Base-by-base conservation (phyloP, 805 yeast species). In the Monosporozyma yasuniensis region DNA sequence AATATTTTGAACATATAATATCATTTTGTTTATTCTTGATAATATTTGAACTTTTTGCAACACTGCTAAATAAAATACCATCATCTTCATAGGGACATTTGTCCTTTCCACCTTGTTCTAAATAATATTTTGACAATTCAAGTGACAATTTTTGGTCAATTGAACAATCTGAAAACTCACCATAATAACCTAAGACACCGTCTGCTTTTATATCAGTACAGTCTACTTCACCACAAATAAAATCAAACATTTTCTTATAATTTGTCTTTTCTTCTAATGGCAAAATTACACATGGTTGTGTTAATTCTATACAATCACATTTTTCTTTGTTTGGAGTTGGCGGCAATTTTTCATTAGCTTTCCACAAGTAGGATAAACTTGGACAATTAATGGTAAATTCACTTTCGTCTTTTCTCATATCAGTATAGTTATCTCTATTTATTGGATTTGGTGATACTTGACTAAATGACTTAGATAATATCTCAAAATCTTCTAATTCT, bases 121-220 rank as follows among this genome's bases (percentile, higher is more conserved):
- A 81, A 48, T 76, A 84, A 64, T 82, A 73, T 53, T 74, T 69
- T 68, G 84, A 81, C 60, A 84, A 66, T 22, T 78, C 73, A 57
- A 73, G 80, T 1, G 87, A 76, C 47, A 85, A 74, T 68, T 80
- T 77, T 49, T 82, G 87, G 59, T 74, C 75, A 43, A 75, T 67
- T 10, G 80, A 70, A 61, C 93, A 86, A 72, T 75, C 84, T 9
- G 91, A 80, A 62, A 73, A 79, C 5, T 75, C 73, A 52, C 93
- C 93, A 61, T 84, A 85, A 0, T 54, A 52, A 49, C 90, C 93
- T 6, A 60, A 60, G 34, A 64, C 59, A 54, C 87, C 89, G 65
- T 82, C 72, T n/a, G 74, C 74, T 28, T 56, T 64, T 49, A 85
- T 83, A 46, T 77, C 84, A 23, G 72, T 62, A 65, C 95, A 85